Evolutionary conservation across 129 eudicot species (phyloP), one percentile per base, ranked within the genome.

Genomic region (Escallonia herrerae): DNA sequence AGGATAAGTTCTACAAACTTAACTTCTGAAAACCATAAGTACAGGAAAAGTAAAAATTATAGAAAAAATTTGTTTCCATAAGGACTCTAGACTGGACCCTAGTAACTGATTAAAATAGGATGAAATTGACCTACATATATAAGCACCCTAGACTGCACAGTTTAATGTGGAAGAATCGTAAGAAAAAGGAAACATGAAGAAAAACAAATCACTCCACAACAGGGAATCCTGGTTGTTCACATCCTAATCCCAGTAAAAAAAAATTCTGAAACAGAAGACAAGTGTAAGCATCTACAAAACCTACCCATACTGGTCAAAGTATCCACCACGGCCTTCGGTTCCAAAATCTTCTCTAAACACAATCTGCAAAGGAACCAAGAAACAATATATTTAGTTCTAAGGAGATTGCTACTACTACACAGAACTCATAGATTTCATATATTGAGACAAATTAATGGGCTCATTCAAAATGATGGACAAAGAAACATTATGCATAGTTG

Each of bases 291-390:
- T 42, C 47, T 52, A 55, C 56, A 40, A 6, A 72, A 58, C 78
- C 66, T 89, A 94, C 99, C 99, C 99, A 64, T 94, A 94, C 71
- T 94, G 80, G 80, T 94, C 97, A 43, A 94, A 94, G 77, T 94
- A 94, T 72, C 99, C 99, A 58, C 99, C 99, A 68, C 99, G 99
- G 6, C 99, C 99, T 6, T 89, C 97, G 54, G 99, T 94, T 77
- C 99, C 99, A 72, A 94, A 94, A 79, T 94, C 97, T 73, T 94
- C 99, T 77, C 99, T 90, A 56, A 94, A 94, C 80, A 94, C 99
- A 82, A 94, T 94, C 99, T 94, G 81, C 64, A 71, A 40, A 60
- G 39, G 45, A 40, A 52, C 59, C 13, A 6, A 45, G 43, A 22
- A 22, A 22, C 33, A 22, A 22, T 22, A 63, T 7, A 56, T 33